Base-by-base conservation (phyloP, 306 rosid genomes). In the Styphnolobium japonicum region DNA sequence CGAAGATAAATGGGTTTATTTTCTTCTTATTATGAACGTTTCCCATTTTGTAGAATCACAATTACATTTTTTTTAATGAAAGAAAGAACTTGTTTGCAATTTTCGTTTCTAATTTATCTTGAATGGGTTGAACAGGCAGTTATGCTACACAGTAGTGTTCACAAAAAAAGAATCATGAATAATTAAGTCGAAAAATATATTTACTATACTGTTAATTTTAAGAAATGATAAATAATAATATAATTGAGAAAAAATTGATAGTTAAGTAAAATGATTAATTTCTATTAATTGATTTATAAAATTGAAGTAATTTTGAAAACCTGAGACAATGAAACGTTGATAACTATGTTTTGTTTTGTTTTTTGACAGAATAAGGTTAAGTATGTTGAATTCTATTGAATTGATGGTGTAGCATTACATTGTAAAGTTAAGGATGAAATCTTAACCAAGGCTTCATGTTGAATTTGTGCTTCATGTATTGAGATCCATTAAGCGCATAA, bases 11-110 rank as follows among this genome's bases (percentile, higher is more conserved):
- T 66, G 63, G 76, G 53, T 61, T 82, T 77, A 53, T 75, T 53
- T 42, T 46, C 48, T 16, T 7, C 64, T 86, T 78, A 36, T 71
- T 37, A 48, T 62, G 65, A 75, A 77, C 10, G 70, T 60, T 37
- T 58, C 18, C 22, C 79, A 74, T 72, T 71, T 77, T 74, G 83
- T 73, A 82, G 85, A 49, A 73, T 65, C 68, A 34, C 65, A 37
- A 21, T 25, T 5, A n/a, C n/a, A n/a, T 51, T 67, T 49, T 27
- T 21, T 45, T 63, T 76, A 12, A 58, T 22, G 11, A 36, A 72
- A 71, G 80, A 45, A 71, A 65, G 71, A 12, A 80, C 33, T 46
- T 61, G 25, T 62, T 61, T 53, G 61, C 19, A 49, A 18, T 25
- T 11, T n/a, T 57, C 31, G 71, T 51, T 39, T 75, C 64, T 58